Percentiles rank a stretch among this genome's conserved stretches.
Conservation (phyloP, 345 rosid genomes). For the Populus nigra region DNA sequence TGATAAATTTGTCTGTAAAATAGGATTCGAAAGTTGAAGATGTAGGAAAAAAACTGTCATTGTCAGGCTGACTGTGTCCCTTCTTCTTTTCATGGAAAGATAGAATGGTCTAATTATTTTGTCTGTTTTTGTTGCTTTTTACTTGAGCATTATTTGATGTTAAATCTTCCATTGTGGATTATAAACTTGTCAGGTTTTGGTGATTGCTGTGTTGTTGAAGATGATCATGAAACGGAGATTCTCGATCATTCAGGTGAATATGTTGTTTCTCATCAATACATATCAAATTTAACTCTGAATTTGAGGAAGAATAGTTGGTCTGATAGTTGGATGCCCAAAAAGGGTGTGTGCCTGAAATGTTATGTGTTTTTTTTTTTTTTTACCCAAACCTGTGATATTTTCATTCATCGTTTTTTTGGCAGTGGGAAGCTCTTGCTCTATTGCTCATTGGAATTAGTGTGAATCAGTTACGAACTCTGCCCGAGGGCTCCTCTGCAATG, state of each 20-base stretch:
- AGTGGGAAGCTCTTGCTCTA: constrained; percentile 98
- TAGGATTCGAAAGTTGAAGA: neutral
- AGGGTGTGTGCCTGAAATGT: neutral
- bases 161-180: neutral
- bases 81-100: neutral
- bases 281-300: constrained; percentile 12
- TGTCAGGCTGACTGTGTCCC: neutral
- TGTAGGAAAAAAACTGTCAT: neutral
- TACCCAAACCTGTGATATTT: neutral
- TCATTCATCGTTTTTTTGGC: constrained; percentile 16
- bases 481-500: constrained; percentile 68
- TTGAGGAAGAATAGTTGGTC: constrained; percentile 17
- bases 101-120: neutral
- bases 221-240: constrained; percentile 85
- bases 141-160: neutral
- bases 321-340: neutral
- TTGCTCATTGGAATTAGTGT: constrained; percentile 91
- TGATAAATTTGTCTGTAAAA: neutral
- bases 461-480: constrained; percentile 84
- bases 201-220: constrained; percentile 84
- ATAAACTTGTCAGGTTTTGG: constrained; percentile 62
- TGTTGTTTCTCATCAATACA: neutral
- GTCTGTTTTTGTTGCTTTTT: neutral
- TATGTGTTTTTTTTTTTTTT: neutral
- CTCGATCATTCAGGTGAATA: constrained; percentile 76